Percentiles rank a stretch among this genome's conserved stretches.
These are phyloP conservation scores for Coemansia linderi DNA, from an alignment of 371 early-diverging fungal genomes.

Conservation along the genomic window DNA sequence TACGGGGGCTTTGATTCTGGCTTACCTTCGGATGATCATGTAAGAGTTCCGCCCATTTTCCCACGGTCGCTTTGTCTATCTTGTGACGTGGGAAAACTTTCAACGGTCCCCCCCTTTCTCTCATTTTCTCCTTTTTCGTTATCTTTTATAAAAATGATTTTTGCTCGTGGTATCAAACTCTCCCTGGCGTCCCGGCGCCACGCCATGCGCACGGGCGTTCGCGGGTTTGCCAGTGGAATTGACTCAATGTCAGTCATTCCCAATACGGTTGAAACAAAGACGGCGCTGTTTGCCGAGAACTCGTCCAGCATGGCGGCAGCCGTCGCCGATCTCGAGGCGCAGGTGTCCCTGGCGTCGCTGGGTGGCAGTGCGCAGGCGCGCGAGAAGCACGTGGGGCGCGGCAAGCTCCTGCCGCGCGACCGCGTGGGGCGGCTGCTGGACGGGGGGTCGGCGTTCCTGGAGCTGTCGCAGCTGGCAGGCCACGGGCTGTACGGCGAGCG, in stretches of 20 bases:
- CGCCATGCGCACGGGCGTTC: background rate
- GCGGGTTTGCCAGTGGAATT: background rate
- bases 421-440: constrained; percentile 56
- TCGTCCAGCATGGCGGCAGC: constrained; percentile 75
- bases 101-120: background rate
- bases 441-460: constrained; percentile 86
- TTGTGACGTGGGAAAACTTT: background rate
- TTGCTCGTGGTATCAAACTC: background rate
- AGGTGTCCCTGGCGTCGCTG: constrained; percentile 37
- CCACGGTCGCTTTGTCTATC: background rate
- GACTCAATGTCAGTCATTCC: constrained; percentile 42
- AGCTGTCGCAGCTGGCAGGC: constrained; percentile 94
- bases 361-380: constrained; percentile 93
- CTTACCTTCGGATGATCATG: constrained; percentile 68
- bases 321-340: constrained; percentile 71
- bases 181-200: background rate
- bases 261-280: constrained; percentile 71
- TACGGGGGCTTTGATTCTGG: constrained; percentile 77
- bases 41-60: constrained; percentile 20
- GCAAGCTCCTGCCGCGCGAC: constrained; percentile 94
- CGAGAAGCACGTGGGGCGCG: constrained; percentile 81
- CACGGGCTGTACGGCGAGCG: constrained; percentile 83
- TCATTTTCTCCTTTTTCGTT: background rate
- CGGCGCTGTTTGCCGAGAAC: constrained; percentile 89
- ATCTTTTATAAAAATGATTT: background rate